Evolutionary conservation across 2,329 filamentous ascomycete species (phyloP), one percentile per base, ranked within the genome.

Genomic region (Epicoccum sorghinum): DNA sequence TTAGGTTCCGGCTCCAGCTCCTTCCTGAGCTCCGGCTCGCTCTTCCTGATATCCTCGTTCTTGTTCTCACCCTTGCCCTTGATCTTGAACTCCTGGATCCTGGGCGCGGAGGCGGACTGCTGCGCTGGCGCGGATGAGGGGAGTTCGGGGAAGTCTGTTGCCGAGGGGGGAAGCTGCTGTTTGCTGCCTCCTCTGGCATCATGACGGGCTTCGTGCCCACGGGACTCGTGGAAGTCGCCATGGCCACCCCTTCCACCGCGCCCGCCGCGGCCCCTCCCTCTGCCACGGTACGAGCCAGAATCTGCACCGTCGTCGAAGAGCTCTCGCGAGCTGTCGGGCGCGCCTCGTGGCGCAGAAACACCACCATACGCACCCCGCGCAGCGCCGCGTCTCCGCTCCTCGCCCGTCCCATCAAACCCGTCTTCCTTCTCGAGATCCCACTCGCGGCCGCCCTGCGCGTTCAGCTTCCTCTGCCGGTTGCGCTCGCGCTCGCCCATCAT

Each of bases 361-460:
- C 78, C 82, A 7, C 82, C 82, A 59, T 83, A 76, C 58, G 81
- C 80, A 8, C 82, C 82, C 29, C 82, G 73, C 25, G 78, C 70
- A 55, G 77, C 80, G 23, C 78, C 76, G 18, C 79, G 74, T 8
- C 77, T 72, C 47, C 66, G 71, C 69, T 61, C 78, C 63, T 64
- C 78, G 58, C 58, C 75, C 52, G 64, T 77, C 61, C 79, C 67
- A 4, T 64, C 62, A 69, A 76, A 84, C 40, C 83, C 80, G 36
- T 85, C 82, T 57, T 86, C 83, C 71, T 88, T 87, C 59, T 84
- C 80, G 4, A 80, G 76, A 68, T 88, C 85, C 85, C 85, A 88
- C 62, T 87, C 85, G 13, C 85, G 73, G 0, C 84, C 84, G 2
- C 76, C 79, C 62, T 83, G 75, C 1, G 83, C 83, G 37, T 83